A percentile compares a stretch with the other conserved stretches of the same genome.
phyloP scores from a whole-genome alignment of 768 basidiomycete genomes.

The Mycena floridula region DNA sequence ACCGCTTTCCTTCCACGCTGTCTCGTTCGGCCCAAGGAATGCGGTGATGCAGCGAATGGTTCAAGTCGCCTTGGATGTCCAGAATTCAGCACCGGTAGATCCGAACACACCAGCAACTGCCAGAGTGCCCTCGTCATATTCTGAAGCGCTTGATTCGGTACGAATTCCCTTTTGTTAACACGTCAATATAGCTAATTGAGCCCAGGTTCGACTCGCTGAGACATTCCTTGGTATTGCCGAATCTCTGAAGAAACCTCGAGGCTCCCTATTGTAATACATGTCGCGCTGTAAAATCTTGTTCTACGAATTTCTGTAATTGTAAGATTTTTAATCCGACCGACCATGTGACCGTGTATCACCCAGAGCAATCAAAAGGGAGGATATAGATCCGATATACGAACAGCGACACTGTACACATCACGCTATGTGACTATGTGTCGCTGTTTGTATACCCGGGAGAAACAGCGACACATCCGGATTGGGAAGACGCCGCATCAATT shows the following conservation, averaged over 20 bases:
- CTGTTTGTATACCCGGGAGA: too few species aligned
- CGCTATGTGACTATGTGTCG: too few species aligned
- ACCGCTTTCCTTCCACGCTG: conserved; percentile 50
- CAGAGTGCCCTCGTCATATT: conserved; percentile 38
- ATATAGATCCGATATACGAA: too few species aligned
- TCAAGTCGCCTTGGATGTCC: conserved; percentile 40
- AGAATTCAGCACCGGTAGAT: conserved; percentile 37
- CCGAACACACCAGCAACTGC: conserved; percentile 24
- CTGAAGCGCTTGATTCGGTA: conserved; percentile 47
- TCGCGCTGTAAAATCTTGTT: too few species aligned
- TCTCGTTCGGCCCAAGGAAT: conserved; percentile 42
- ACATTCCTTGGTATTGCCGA: conserved; percentile 55
- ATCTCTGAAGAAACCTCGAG: conserved; percentile 51
- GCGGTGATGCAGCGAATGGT: conserved; percentile 40
- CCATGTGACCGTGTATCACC: too few species aligned
- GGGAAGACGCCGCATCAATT: too few species aligned
- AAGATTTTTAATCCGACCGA: too few species aligned
- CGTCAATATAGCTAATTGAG: not conserved
- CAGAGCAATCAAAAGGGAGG: too few species aligned
- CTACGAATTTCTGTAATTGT: too few species aligned
- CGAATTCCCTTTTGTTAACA: conserved; percentile 8
- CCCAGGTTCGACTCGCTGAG: conserved; percentile 46
- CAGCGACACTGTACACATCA: too few species aligned
- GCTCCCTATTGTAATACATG: conserved; percentile 36
- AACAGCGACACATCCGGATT: too few species aligned